phyloP scores from a whole-genome alignment of 1,284 basidiomycete species.

The Pulveroboletus sp. region DNA sequence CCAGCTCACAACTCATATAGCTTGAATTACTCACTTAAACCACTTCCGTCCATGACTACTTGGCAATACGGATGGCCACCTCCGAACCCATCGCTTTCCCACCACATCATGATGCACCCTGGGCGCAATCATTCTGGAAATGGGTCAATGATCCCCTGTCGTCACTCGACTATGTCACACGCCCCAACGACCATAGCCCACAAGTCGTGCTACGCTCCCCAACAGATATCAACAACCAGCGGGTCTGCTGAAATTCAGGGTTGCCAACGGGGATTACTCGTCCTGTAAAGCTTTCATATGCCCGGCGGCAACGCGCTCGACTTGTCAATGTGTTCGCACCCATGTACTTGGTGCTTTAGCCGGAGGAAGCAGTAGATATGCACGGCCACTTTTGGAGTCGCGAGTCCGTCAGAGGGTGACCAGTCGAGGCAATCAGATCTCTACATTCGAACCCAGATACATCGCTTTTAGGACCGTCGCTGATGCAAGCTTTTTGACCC shows the following conservation, averaged over 20 bases:
- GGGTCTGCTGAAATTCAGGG: slow-evolving; percentile 32
- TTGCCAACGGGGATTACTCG: slow-evolving; percentile 35
- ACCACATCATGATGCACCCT: slow-evolving; percentile 13
- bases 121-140: slow-evolving; percentile 23
- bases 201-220: slow-evolving; percentile 14
- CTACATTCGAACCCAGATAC: slow-evolving; percentile 5
- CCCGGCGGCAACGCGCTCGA: slow-evolving; percentile 9
- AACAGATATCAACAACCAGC: slow-evolving; percentile 22
- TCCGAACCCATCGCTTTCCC: slow-evolving; percentile 24
- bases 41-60: slow-evolving; percentile 13
- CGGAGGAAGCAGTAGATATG: background rate
- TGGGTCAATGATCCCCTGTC: slow-evolving; percentile 19
- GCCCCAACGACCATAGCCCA: slow-evolving; percentile 8
- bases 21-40: slow-evolving; percentile 14
- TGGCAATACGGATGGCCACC: slow-evolving; percentile 2
- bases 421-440: slow-evolving; percentile 8
- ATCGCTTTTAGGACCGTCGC: slow-evolving; percentile 3
- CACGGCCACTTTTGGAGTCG: slow-evolving; percentile 7
- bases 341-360: background rate
- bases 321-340: slow-evolving; percentile 4
- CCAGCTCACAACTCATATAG: slow-evolving; percentile 11
- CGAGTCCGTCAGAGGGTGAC: background rate
- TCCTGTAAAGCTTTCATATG: slow-evolving; percentile 20
- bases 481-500: slow-evolving; percentile 4
- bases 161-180: slow-evolving; percentile 13